Conservation (phyloP, 352 stramenopile genomes). For the Pythium biforme region DNA sequence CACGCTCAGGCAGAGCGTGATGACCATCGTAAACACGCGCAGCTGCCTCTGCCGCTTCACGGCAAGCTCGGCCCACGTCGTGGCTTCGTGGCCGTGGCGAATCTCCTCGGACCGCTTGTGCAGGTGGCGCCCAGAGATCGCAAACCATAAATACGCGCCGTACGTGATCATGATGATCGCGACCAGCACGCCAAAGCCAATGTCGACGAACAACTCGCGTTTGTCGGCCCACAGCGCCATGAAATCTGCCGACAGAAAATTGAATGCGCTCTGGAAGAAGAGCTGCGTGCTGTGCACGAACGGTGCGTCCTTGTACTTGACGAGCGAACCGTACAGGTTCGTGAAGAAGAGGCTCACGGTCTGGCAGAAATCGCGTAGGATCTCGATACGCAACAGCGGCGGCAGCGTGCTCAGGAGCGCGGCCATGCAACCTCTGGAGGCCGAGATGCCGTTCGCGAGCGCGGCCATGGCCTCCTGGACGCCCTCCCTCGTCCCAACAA, state of each 20-base stretch:
- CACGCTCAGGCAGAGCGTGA: conserved; percentile 41
- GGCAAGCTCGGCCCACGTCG: conserved; percentile 35
- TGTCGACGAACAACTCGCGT: conserved; percentile 21
- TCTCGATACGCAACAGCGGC: conserved; percentile 40
- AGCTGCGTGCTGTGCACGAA: conserved; percentile 20
- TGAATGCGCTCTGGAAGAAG: conserved; percentile 27
- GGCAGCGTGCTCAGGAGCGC: conserved; percentile 29
- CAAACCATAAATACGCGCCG: conserved; percentile 44
- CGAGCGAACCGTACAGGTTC: conserved; percentile 33
- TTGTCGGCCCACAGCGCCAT: conserved; percentile 20
- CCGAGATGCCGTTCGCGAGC: conserved; percentile 21
- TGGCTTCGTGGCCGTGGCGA: conserved; percentile 42
- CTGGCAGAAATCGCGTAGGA: conserved; percentile 49
- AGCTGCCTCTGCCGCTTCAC: conserved; percentile 31
- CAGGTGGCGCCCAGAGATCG: conserved; percentile 30
- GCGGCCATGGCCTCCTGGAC: conserved; percentile 31
- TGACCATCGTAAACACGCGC: conserved; percentile 31
- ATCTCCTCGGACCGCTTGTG: conserved; percentile 46
- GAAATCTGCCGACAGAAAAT: conserved; percentile 35
- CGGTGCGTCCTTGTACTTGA: conserved; percentile 26
- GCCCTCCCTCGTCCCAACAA: conserved; percentile 30
- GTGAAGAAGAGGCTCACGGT: conserved; percentile 44
- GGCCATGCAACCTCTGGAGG: conserved; percentile 9
- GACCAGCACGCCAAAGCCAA: conserved; percentile 30
- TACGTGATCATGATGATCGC: conserved; percentile 31